Evolutionary conservation across 108 stramenopile genomes (phyloP).

Genomic region (Craspedostauros australis): DNA sequence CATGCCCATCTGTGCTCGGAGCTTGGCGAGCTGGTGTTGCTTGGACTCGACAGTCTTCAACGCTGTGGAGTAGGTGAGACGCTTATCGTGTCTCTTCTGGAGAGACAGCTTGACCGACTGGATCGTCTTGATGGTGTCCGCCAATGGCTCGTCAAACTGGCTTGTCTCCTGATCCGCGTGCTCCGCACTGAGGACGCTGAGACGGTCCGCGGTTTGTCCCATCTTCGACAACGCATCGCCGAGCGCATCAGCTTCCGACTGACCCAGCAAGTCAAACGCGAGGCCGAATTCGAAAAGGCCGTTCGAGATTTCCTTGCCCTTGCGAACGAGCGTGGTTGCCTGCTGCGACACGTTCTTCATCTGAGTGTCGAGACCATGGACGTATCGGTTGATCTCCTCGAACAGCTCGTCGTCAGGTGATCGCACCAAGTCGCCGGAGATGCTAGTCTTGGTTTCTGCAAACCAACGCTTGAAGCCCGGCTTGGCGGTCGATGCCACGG

Average conservation of each 20-base stretch:
- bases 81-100: conserved; percentile 83
- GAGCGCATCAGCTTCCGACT: conserved; percentile 83
- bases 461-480: conserved; percentile 84
- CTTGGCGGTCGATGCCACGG: conserved; percentile 30
- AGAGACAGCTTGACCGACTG: conserved; percentile 92
- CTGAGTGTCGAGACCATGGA: conserved; percentile 82
- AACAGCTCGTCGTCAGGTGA: conserved; percentile 87
- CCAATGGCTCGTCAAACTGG: conserved; percentile 88
- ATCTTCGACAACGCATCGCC: conserved; percentile 80
- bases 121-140: conserved; percentile 92
- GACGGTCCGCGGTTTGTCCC: conserved; percentile 81
- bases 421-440: conserved; percentile 70
- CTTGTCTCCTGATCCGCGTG: conserved; percentile 85
- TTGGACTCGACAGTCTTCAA: conserved; percentile 70
- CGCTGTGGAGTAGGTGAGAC: conserved; percentile 70
- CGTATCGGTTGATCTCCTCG: conserved; percentile 89
- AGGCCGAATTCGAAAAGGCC: conserved; percentile 95
- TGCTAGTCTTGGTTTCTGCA: conserved; percentile 79
- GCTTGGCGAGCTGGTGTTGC: conserved; percentile 44
- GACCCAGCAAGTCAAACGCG: conserved; percentile 92
- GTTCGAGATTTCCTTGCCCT: conserved; percentile 89
- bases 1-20: conserved; percentile 67
- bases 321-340: conserved; percentile 82
- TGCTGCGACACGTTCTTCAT: conserved; percentile 92
- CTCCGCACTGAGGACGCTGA: conserved; percentile 64